Conservation (phyloP, 257 asterid genomes). For the Cordia subcordata region DNA sequence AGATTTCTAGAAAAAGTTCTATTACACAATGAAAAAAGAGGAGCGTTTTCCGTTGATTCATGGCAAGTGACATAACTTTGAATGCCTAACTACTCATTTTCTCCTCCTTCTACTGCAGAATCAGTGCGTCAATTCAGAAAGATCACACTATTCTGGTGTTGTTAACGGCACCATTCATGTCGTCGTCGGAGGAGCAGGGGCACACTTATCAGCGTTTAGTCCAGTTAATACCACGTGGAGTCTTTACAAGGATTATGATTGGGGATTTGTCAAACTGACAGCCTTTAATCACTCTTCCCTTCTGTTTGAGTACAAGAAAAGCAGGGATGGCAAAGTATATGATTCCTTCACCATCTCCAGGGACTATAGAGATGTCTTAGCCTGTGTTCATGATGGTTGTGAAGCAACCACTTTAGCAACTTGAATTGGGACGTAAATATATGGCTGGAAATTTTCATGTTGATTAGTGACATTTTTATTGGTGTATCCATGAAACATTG, state of each 20-base stretch:
- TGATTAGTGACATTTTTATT: no score
- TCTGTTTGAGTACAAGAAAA: constrained; percentile 73
- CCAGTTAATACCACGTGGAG: constrained; percentile 57
- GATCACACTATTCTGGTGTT: constrained; percentile 44
- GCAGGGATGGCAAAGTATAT: constrained; percentile 66
- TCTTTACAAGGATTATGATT: constrained; percentile 63
- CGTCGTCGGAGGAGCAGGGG: constrained; percentile 53
- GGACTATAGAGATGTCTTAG: constrained; percentile 74
- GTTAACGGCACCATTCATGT: constrained; percentile 74
- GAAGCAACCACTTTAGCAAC: constrained; percentile 52
- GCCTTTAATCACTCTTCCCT: constrained; percentile 66
- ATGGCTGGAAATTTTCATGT: not conserved
- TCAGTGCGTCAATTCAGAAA: constrained; percentile 43
- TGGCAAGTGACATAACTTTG: not conserved
- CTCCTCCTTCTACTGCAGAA: constrained; percentile 26
- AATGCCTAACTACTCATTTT: not conserved
- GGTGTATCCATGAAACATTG: no score
- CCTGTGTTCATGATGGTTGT: constrained; percentile 75
- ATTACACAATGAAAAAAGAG: constrained; percentile 8
- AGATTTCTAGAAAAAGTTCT: not conserved
- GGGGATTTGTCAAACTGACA: constrained; percentile 69
- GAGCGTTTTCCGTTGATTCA: not conserved
- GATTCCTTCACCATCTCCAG: constrained; percentile 81
- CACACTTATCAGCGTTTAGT: constrained; percentile 57
- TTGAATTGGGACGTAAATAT: constrained; percentile 16